A percentile compares a stretch with the other conserved stretches of the same genome.
Evolutionary conservation across 2,329 filamentous ascomycete genomes (phyloP).

Genomic region (Podosphaera xanthii): DNA sequence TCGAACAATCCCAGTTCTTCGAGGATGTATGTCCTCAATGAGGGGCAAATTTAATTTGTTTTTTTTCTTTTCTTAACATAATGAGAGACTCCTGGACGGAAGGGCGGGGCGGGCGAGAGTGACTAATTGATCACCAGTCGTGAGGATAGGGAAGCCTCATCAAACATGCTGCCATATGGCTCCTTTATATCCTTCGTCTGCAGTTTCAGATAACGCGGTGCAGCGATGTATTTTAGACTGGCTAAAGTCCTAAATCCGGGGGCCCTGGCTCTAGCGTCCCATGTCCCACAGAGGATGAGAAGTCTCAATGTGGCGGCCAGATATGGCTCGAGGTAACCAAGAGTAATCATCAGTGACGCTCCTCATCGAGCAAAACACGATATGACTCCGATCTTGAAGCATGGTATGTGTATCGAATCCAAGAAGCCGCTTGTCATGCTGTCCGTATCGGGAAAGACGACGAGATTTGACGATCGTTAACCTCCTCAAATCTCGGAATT

Average conservation of each 20-base stretch:
- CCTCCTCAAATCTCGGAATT: too few relatives aligned
- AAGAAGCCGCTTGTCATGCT: too few relatives aligned
- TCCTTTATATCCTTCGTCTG: neutral
- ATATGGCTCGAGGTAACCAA: too few relatives aligned
- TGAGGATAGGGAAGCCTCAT: neutral
- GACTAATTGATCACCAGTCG: neutral
- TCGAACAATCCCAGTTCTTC: neutral
- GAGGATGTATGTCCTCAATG: neutral
- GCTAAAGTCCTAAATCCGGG: neutral
- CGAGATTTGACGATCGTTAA: too few relatives aligned
- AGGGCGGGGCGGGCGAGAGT: neutral
- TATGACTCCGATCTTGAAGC: too few relatives aligned
- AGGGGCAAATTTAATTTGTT: neutral
- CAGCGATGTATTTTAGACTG: neutral
- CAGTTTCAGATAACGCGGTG: neutral
- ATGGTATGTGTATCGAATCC: too few relatives aligned
- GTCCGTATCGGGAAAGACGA: too few relatives aligned
- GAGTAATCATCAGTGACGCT: too few relatives aligned
- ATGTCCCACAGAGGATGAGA: neutral
- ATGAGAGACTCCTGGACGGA: neutral
- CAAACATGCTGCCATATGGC: neutral
- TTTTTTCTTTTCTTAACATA: neutral
- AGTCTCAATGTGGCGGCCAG: neutral
- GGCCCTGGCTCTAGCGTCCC: neutral
- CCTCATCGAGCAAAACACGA: too few relatives aligned